Base-by-base conservation (phyloP, 805 yeast species). In the Schwanniomyces occidentalis region DNA sequence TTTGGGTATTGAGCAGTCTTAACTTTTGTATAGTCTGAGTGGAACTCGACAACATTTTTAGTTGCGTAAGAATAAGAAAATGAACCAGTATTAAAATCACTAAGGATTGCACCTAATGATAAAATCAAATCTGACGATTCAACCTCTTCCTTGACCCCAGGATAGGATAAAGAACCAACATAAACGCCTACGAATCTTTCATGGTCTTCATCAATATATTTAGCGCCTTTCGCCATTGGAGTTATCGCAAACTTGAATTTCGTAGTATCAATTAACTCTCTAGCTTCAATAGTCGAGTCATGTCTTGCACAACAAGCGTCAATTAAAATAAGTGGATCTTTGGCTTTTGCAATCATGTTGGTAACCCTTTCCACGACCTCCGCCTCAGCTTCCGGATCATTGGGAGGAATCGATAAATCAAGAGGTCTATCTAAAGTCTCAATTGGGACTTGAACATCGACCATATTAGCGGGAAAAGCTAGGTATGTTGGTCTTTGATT, bases 401-500 rank as follows among this genome's bases (percentile, higher is more conserved):
- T 60, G 8, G 48, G 48, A 29, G 46, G 49, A 42, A 52, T 38
- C 15, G 56, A 42, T 37, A 60, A 42, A 46, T 59, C 63, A 27
- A 60, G 46, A 12, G 61, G 62, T 10, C 46, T 51, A 30, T 56
- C 49, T 44, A 60, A 51, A 40, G 49, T 39, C 13, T 50, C 44
- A 6, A 52, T 54, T 8, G 63, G 61, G 4, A 60, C 62, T 37
- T 45, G 50, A 46, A 55, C 45, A 50, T 60, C 65, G 15, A 58
- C 65, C 56, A 60, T 43, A 48, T 60, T 60, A 35, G 64, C 61
- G 9, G 65, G 65, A 41, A 59, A 49, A 4, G 61, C 64, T 35
- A 60, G 40, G 50, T 60, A 60, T 8, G 55, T 58, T 10, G 65
- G 65, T 48, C 61, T 52, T 37, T 59, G 65, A 51, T 54, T 39